Evolutionary conservation across 345 rosid genomes (phyloP).

Genomic region (Alliaria petiolata): DNA sequence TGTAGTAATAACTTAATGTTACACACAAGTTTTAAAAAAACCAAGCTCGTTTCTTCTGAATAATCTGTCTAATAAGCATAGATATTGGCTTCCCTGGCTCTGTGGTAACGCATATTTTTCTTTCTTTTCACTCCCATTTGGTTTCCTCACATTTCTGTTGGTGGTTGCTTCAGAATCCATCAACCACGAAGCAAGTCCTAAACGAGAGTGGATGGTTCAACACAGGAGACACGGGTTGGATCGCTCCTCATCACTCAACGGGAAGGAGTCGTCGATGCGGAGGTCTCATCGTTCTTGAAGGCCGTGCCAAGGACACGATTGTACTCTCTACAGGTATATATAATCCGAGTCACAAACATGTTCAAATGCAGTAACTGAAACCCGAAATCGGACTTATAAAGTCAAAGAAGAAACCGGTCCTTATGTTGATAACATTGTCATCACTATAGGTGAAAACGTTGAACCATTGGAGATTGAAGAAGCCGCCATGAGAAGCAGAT

Average conservation of each 20-base stretch:
- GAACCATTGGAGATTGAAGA: conserved; percentile 89
- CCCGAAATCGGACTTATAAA: background rate
- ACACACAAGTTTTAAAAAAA: background rate
- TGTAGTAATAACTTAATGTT: background rate
- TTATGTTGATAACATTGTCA: background rate
- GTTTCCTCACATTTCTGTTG: conserved; percentile 1
- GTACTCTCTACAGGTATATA: conserved; percentile 95
- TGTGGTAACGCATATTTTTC: background rate
- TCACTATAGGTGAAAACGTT: conserved; percentile 76
- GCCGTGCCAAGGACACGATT: conserved; percentile 95
- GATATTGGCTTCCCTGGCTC: background rate
- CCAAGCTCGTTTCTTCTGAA: background rate
- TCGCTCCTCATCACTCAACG: conserved; percentile 72
- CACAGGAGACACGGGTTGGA: conserved; percentile 93
- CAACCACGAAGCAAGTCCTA: conserved; percentile 61
- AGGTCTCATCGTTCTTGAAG: conserved; percentile 85
- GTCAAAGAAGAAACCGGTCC: background rate
- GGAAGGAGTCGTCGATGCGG: conserved; percentile 83
- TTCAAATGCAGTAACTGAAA: background rate
- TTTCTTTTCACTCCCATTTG: background rate
- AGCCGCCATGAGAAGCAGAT: conserved; percentile 76
- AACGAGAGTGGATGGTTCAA: conserved; percentile 82
- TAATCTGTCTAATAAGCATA: background rate
- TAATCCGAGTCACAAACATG: background rate
- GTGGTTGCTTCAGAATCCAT: conserved; percentile 50